Base-by-base conservation (phyloP, 768 basidiomycete genomes). In the Mycena latifolia region DNA sequence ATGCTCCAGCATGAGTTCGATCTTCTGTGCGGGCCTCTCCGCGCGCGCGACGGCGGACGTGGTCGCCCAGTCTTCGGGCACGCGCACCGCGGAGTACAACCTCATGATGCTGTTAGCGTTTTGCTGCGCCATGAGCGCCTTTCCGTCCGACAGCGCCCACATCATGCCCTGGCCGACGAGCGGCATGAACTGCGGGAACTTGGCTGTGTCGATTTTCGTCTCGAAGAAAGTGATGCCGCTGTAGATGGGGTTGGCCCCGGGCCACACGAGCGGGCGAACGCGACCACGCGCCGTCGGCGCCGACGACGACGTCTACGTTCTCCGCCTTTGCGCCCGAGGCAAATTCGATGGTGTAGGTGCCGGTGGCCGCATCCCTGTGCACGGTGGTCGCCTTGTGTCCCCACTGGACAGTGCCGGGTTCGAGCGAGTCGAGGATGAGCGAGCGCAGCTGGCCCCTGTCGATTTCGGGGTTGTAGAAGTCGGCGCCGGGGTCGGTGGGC, bases 121-220 rank as follows among this genome's bases (percentile, higher is more conserved):
- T 58, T 73, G 76, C 63, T 81, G 80, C 9, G 74, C 65, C 27
- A 78, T 59, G 55, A 82, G 51, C 5, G 24, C 74, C 60, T 74
- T 73, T 27, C 61, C 62, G 39, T 76, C 73, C 24, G 61, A 63
- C 33, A 77, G 37, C 18, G 72, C 70, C 54, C 73, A 71, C 53
- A 74, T 65, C 35, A 51, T 61, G 18, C 79, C 78, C 6, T 41
- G 63, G 3, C 74, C 74, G 35, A 77, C 71, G 52, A 72, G 63
- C 33, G 54, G 52, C 39, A 39, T 55, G 22, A 71, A 48, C 1
- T 64, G 35, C 35, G 77, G 67, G 48, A 37, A 24, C 51, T 74
- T 48, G 47, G 61, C 39, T 25, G 69, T 65, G 27, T 51, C 51
- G 29, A 68, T 35, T 6, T 47, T 52, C 55, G 25, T 47, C 43